phyloP scores from a whole-genome alignment of 73 alveolate species.

The Paramecium biaurelia region DNA sequence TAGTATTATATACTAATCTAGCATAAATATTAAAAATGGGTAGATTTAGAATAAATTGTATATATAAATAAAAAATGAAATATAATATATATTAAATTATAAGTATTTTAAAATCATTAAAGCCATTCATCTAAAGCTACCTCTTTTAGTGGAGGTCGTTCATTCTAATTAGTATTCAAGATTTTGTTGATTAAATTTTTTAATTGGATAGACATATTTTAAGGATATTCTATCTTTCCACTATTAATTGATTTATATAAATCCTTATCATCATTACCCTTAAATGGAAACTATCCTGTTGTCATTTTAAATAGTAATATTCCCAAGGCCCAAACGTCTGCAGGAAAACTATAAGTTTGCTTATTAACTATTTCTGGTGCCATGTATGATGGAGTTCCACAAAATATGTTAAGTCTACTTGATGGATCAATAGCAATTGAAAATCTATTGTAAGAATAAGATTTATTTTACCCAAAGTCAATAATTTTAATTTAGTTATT shows the following conservation, averaged over 20 bases:
- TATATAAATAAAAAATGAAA: background rate
- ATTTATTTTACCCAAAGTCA: constrained; percentile 88
- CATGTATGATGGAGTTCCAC: constrained; percentile 94
- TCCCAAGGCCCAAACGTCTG: constrained; percentile 90
- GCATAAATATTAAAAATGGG: background rate
- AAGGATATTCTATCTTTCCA: constrained; percentile 58
- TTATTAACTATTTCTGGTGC: constrained; percentile 88
- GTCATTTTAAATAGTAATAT: constrained; percentile 76
- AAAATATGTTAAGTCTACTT: constrained; percentile 74
- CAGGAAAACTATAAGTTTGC: constrained; percentile 69
- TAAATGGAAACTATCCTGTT: constrained; percentile 85
- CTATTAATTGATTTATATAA: constrained; percentile 52
- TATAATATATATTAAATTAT: background rate
- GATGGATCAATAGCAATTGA: constrained; percentile 65
- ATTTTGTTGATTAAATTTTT: constrained; percentile 38
- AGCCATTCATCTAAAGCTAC: constrained; percentile 49
- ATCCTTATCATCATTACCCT: constrained; percentile 73
- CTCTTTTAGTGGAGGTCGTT: constrained; percentile 56
- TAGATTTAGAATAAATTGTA: too few species aligned
- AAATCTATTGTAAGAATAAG: constrained; percentile 53
- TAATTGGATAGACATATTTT: background rate
- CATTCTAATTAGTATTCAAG: background rate
- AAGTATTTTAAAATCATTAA: background rate
- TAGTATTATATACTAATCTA: too few species aligned
- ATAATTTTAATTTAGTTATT: constrained; percentile 77